These are phyloP conservation scores for Primulina tabacum DNA, from an alignment of 257 asterid species.

Conservation along the genomic window DNA sequence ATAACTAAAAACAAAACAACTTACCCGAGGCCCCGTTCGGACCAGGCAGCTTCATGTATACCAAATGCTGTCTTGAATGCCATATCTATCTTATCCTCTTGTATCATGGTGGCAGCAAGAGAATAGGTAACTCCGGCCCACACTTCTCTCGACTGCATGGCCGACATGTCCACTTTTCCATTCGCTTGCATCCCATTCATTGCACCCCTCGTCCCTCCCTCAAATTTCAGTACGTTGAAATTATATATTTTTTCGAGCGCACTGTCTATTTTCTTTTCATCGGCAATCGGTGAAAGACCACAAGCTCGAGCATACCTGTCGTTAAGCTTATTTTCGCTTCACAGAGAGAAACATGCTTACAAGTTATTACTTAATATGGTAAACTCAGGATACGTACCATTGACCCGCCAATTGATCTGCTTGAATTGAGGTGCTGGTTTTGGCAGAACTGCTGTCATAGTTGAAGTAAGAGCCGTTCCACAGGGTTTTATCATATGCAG, in stretches of 20 bases:
- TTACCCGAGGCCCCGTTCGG: conserved; percentile 37
- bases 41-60: conserved; percentile 49
- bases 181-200: conserved; percentile 68
- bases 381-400: conserved; percentile 42
- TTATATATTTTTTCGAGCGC: conserved; percentile 50
- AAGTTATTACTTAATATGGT: not conserved
- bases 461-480: conserved; percentile 82
- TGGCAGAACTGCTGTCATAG: conserved; percentile 49
- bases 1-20: conserved; percentile 1
- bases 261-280: conserved; percentile 49
- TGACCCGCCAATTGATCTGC: conserved; percentile 89
- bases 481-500: conserved; percentile 44
- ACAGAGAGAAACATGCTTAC: not conserved
- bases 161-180: conserved; percentile 59
- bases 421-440: conserved; percentile 59
- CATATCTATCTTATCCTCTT: conserved; percentile 51
- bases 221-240: conserved; percentile 59
- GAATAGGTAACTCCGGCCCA: conserved; percentile 80
- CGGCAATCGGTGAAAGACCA: conserved; percentile 63
- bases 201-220: conserved; percentile 65
- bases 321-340: not conserved
- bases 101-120: conserved; percentile 75
- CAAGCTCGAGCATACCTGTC: conserved; percentile 69
- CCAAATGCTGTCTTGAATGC: conserved; percentile 69
- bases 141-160: conserved; percentile 69